Conservation (phyloP, 208 protist genomes). For the Naegleria lovaniensis region DNA sequence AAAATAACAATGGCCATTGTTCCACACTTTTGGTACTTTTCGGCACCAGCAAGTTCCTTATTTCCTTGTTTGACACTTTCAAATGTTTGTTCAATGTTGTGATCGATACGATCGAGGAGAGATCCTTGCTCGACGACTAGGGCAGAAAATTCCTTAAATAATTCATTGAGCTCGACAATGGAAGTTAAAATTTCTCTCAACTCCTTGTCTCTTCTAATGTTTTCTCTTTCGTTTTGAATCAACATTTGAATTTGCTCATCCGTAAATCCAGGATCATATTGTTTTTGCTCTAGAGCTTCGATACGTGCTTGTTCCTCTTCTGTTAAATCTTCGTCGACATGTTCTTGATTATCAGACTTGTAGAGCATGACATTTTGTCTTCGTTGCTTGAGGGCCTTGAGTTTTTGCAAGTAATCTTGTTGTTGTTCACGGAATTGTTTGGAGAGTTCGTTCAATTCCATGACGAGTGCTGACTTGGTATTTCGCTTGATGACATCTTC, state of each 20-base stretch:
- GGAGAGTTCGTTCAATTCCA: conserved; percentile 5
- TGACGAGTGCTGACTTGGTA: neutral
- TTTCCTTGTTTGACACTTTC: neutral
- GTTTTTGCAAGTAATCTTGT: neutral
- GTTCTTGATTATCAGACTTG: neutral
- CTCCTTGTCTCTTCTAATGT: conserved; percentile 8
- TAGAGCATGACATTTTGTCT: neutral
- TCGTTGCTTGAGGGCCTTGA: neutral
- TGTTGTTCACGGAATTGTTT: conserved; percentile 8
- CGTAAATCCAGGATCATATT: conserved; percentile 12
- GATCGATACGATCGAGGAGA: conserved; percentile 42
- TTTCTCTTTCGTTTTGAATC: neutral
- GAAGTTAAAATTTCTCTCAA: conserved; percentile 37
- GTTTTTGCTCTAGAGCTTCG: neutral
- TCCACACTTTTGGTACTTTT: conserved; percentile 24
- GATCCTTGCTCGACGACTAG: conserved; percentile 45
- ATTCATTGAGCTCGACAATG: conserved; percentile 43
- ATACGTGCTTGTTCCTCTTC: neutral
- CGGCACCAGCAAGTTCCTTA: neutral
- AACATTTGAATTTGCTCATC: conserved; percentile 9
- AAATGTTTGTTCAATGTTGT: conserved; percentile 27
- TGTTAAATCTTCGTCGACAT: neutral
- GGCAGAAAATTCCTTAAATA: conserved; percentile 41
- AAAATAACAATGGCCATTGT: neutral
- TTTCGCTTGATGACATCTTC: conserved; percentile 21